Base-by-base conservation (phyloP, 108 stramenopile genomes). In the Cylindrotheca closterium region DNA sequence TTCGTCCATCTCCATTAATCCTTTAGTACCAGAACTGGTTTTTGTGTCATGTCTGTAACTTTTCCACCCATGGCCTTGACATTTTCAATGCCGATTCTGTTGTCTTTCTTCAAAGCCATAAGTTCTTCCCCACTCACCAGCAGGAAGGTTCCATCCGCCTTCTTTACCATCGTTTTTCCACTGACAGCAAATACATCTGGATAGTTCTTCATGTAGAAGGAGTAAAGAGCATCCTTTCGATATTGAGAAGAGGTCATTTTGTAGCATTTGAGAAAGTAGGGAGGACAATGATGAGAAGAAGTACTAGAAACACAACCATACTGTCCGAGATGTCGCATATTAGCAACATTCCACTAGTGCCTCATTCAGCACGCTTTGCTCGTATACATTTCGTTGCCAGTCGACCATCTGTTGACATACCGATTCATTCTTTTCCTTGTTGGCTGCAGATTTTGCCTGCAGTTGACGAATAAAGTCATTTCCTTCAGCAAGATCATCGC, bases 201-300 rank as follows among this genome's bases (percentile, higher is more conserved):
- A 57, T 89, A 93, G 65, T 93, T 93, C 63, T 89, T 93, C 79
- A 87, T 88, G 74, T 93, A 85, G 51, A 84, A 93, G 5, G 88
- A 86, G 63, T 82, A 73, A 30, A 73, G 58, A 17, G 81, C 75
- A 60, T 87, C 85, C 80, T 86, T 51, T 34, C n/a, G n/a, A n/a
- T n/a, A 37, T 12, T 22, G 22, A 30, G 34, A 2, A 2, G 51
- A 22, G 26, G 28, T 32, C 8, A 29, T 15, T 31, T 32, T 58
- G 24, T 61, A 46, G 45, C 12, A 17, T 46, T 15, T 46, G 45
- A 15, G 45, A 46, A 46, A 17, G 45, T 15, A n/a, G n/a, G n/a
- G n/a, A n/a, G n/a, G n/a, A n/a, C n/a, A n/a, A n/a, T n/a, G n/a
- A n/a, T n/a, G n/a, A n/a, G n/a, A n/a, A n/a, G n/a, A n/a, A n/a